phyloP scores from a whole-genome alignment of 352 stramenopile species.

The Globisporangium recalcitrans region DNA sequence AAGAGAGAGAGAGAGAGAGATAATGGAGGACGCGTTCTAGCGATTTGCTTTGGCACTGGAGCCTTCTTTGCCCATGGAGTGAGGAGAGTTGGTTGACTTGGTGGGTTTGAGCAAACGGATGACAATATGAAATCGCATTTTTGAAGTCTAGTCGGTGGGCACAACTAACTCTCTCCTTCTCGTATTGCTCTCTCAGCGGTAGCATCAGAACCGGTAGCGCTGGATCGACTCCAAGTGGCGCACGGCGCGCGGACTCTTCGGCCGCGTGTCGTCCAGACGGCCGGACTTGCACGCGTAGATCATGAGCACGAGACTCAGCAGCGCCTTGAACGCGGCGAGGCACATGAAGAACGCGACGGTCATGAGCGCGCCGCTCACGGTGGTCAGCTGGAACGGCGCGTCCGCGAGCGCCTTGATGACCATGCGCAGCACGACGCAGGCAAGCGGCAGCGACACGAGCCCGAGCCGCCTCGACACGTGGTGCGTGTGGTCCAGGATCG shows the following conservation, averaged over 20 bases:
- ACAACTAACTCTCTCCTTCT: neutral
- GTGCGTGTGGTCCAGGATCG: slow-evolving; percentile 92
- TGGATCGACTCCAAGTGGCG: slow-evolving; percentile 59
- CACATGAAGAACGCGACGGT: slow-evolving; percentile 64
- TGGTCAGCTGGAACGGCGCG: slow-evolving; percentile 31
- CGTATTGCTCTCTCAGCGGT: slow-evolving; percentile 6
- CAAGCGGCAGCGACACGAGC: slow-evolving; percentile 91
- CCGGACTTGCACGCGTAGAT: slow-evolving; percentile 68
- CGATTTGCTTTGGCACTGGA: slow-evolving; percentile 2
- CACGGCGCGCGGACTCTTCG: slow-evolving; percentile 58
- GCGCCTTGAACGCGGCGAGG: slow-evolving; percentile 71
- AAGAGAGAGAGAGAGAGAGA: neutral
- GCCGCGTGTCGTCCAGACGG: slow-evolving; percentile 57
- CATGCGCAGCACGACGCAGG: slow-evolving; percentile 90
- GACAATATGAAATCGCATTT: slow-evolving; percentile 14
- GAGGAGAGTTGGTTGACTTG: neutral
- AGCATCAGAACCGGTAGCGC: slow-evolving; percentile 29
- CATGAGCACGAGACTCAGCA: slow-evolving; percentile 72
- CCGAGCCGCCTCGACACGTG: slow-evolving; percentile 91
- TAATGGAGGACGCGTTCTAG: neutral
- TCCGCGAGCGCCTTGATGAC: slow-evolving; percentile 58
- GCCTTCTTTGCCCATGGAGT: no score
- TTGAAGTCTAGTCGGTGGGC: neutral
- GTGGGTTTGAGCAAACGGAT: neutral
- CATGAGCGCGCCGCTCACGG: slow-evolving; percentile 38